These are phyloP conservation scores for Cladosporium colombiae DNA, from an alignment of 2,329 filamentous ascomycete genomes.

Conservation along the genomic window DNA sequence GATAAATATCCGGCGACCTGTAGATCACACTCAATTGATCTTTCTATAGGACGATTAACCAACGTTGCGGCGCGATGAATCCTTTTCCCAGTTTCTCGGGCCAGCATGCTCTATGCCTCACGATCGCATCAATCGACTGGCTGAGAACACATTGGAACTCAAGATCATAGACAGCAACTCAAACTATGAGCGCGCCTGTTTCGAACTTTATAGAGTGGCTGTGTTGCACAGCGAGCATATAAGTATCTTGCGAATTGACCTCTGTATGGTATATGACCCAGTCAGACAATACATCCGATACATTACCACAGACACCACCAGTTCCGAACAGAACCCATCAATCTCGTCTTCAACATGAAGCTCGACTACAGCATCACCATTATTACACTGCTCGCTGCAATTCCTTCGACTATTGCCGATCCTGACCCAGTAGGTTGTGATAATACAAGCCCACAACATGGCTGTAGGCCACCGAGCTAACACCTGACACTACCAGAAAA, in stretches of 20 bases:
- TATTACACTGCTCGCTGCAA: neutral
- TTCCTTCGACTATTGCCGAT: slow-evolving; percentile 1
- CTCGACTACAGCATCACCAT: neutral
- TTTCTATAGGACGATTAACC: neutral
- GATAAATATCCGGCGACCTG: neutral
- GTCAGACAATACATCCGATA: neutral
- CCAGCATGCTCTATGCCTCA: neutral
- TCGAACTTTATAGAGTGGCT: neutral
- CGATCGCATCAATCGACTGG: neutral
- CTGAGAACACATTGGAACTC: neutral
- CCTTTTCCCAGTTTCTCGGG: neutral
- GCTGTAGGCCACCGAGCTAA: neutral
- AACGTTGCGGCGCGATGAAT: neutral
- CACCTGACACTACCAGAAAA: neutral
- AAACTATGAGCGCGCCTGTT: neutral
- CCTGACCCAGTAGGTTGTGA: neutral
- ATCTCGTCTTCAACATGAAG: neutral
- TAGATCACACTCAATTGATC: neutral
- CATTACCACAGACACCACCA: neutral
- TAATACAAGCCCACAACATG: neutral
- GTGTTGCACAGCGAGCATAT: neutral
- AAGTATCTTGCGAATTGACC: neutral
- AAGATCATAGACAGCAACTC: neutral
- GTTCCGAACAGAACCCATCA: neutral
- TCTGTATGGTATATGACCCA: neutral